Evolutionary conservation across 2,329 filamentous ascomycete genomes (phyloP).

Genomic region (Calonectria henricotiae): DNA sequence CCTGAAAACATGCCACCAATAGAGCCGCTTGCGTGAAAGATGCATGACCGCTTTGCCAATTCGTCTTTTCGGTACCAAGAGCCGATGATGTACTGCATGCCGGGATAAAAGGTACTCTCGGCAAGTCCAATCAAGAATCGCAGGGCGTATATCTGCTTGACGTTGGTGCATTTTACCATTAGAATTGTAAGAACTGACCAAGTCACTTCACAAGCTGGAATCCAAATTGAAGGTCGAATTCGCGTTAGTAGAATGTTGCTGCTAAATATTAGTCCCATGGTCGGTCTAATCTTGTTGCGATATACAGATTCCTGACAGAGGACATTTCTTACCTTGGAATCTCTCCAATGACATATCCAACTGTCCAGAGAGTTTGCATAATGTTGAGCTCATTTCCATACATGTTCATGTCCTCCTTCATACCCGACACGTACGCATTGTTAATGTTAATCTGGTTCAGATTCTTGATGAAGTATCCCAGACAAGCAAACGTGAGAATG

Average conservation of each 20-base stretch:
- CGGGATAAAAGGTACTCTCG: constrained; percentile 60
- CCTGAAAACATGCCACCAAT: constrained; percentile 53
- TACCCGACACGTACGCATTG: constrained; percentile 62
- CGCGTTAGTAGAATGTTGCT: constrained; percentile 58
- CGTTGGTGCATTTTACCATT: constrained; percentile 59
- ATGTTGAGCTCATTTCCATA: constrained; percentile 67
- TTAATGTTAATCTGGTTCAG: constrained; percentile 57
- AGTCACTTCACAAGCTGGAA: constrained; percentile 58
- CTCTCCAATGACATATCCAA: constrained; percentile 72
- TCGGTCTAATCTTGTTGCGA: background rate
- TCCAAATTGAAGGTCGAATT: constrained; percentile 61
- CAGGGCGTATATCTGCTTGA: constrained; percentile 58
- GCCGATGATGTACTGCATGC: constrained; percentile 60
- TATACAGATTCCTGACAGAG: background rate
- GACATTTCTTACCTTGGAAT: constrained; percentile 52
- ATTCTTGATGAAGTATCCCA: constrained; percentile 61
- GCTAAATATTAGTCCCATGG: background rate
- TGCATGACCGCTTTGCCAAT: constrained; percentile 61
- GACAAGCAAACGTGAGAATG: constrained; percentile 58
- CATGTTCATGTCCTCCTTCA: constrained; percentile 69
- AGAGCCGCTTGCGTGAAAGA: constrained; percentile 58
- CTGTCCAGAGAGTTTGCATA: constrained; percentile 69
- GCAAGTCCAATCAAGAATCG: constrained; percentile 64
- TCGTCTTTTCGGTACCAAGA: constrained; percentile 64
- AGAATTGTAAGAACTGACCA: constrained; percentile 56